These are phyloP conservation scores for Basipetospora chlamydospora DNA, from an alignment of 2,329 filamentous ascomycete species.

Conservation along the genomic window DNA sequence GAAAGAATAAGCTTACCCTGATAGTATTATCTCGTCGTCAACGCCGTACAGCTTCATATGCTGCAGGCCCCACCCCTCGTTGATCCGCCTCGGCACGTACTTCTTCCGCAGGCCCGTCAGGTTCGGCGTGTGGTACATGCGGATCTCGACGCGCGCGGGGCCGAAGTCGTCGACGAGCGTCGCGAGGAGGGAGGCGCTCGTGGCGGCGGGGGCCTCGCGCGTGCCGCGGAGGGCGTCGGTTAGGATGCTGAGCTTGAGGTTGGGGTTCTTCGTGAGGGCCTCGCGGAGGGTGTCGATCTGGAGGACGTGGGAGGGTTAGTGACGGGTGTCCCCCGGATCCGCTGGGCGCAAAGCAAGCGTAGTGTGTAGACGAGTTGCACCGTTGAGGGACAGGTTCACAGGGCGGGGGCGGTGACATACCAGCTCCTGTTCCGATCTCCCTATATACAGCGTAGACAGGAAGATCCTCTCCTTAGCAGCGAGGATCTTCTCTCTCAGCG, in stretches of 20 bases:
- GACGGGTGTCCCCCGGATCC: too few relatives aligned
- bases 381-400: too few relatives aligned
- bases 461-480: slow-evolving; percentile 70
- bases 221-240: slow-evolving; percentile 88
- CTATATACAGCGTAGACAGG: slow-evolving; percentile 92
- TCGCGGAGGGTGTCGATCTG: slow-evolving; percentile 63
- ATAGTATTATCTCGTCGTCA: slow-evolving; percentile 90
- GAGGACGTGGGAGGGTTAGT: neutral
- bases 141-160: slow-evolving; percentile 68
- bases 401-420: slow-evolving; percentile 22
- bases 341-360: too few relatives aligned
- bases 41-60: slow-evolving; percentile 98
- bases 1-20: slow-evolving; percentile 41
- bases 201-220: slow-evolving; percentile 71
- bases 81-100: slow-evolving; percentile 75
- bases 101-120: slow-evolving; percentile 75
- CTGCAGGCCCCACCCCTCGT: slow-evolving; percentile 95
- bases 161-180: slow-evolving; percentile 79
- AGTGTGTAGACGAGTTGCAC: too few relatives aligned
- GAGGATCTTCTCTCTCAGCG: slow-evolving; percentile 76
- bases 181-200: slow-evolving; percentile 75
- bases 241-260: slow-evolving; percentile 72
- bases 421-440: slow-evolving; percentile 80
- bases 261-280: slow-evolving; percentile 58
- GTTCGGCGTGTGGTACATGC: slow-evolving; percentile 98